Evolutionary conservation across 129 eudicot species (phyloP), one percentile per base, ranked within the genome.

Genomic region (Dittrichia graveolens): DNA sequence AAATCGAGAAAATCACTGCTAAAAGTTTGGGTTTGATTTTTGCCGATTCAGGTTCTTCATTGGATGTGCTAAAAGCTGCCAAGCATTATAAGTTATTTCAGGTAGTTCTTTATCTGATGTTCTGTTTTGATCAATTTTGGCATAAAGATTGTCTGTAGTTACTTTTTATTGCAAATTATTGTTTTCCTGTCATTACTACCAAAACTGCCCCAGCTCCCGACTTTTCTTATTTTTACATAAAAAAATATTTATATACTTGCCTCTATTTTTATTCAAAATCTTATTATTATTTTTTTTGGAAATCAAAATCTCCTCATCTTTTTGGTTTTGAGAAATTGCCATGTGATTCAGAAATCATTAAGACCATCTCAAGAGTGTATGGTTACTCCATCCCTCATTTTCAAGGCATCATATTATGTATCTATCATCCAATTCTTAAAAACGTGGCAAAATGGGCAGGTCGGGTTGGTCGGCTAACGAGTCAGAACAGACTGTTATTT

Each of bases 31-130:
- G 62, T 72, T 66, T 54, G 7, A 72, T 91, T 49, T 88, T 91
- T 14, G 86, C 85, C 35, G 62, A 78, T 72, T 91, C 96, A 15
- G 83, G 89, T 38, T 84, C 90, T 67, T 88, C 97, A 14, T 61
- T 91, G 72, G 90, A 91, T 61, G 97, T 91, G 54, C 69, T 91
- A 45, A 82, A 83, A 72, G 97, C 87, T 64, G 97, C 97, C 79
- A 86, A 82, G 61, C 83, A 86, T 56, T 85, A 72, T 72, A 85
- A 89, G 68, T 71, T 85, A 46, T 80, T 79, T 61, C 89, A 89
- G 85, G 87, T 83, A 72, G 47, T 18, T 71, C 16, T 69, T 61
- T 35, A 55, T 14, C 2, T 74, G 12, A 39, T 49, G 11, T 56
- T 14, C 2, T 74, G 12, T 16, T 49, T 11, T 56, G 49, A 56